Conservation (phyloP, 139 green algal species). For the Ulvella scutata region DNA sequence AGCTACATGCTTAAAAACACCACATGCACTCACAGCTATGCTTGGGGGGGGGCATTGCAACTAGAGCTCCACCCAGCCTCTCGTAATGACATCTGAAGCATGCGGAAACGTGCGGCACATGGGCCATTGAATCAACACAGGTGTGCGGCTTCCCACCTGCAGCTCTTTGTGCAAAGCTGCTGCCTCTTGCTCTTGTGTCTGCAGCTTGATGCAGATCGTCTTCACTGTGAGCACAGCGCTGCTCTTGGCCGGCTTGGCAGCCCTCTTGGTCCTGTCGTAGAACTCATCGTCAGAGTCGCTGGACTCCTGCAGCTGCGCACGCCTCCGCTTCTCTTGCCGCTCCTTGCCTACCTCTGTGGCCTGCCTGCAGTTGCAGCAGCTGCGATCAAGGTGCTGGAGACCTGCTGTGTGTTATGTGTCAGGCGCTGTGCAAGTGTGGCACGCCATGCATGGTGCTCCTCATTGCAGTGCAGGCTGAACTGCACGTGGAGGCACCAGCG, state of each 20-base stretch:
- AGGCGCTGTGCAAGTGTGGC: too few species aligned
- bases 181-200: neutral
- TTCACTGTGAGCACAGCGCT: neutral
- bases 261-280: neutral
- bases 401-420: too few species aligned
- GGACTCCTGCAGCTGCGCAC: neutral
- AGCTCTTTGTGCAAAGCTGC: neutral
- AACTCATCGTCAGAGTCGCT: neutral
- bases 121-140: neutral
- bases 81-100: neutral
- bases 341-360: neutral
- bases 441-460: too few species aligned
- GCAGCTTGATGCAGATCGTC: neutral
- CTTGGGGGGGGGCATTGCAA: too few species aligned
- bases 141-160: neutral
- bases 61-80: neutral
- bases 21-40: neutral
- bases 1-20: neutral
- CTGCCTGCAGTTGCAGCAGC: too few species aligned
- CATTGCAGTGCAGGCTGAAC: too few species aligned
- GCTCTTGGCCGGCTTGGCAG: too few species aligned
- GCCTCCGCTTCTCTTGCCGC: neutral
- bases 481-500: too few species aligned
- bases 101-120: neutral
- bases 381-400: too few species aligned